Evolutionary conservation across 768 basidiomycete genomes (phyloP), one percentile per base, ranked within the genome.

Genomic region (Auricularia auricula-judae): DNA sequence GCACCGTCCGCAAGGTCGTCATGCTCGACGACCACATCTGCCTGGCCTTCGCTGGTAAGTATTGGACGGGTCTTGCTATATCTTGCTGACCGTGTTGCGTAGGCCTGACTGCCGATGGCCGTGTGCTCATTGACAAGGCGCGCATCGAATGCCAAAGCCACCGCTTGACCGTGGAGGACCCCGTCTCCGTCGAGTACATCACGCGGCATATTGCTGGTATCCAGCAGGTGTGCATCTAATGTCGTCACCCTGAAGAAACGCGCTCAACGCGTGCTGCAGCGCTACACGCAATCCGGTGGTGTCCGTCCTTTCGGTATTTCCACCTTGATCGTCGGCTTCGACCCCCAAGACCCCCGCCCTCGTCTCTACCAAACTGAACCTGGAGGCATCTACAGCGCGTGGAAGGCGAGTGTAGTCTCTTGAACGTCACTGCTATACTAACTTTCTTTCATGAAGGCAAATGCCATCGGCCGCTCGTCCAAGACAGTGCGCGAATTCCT

Each of bases 11-110:
- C 63, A 99, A 99, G 76, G 95, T 98, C 7, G 97, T 91, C 65
- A 94, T 98, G 93, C 78, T 99, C 62, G 97, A 99, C 73, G 97
- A 99, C 73, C 97, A 99, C 72, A 77, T 99, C 65, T 98, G 94
- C 72, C 82, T 98, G 64, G 97, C 95, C 18, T 99, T 99, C 78
- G 94, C 97, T 66, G 97, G 96, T 97, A 70, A 65, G 85, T 72
- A 18, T 42, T 21, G 53, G 36, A 58, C 18, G 29, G 36, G 7
- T 43, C 18, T 12, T 68, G 14, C 43, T 39, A 29, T 29, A 29
- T 29, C 29, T 29, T 29, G 29, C 29, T 29, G 29, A 29, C 2
- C 29, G 42, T 61, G 61, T 14, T 42, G 33, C 62, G 33, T 66
- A 98, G 97, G 97, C 71, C 80, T 99, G 65, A 98, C 95, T 8